These are phyloP conservation scores for Dioscorea alata DNA, from an alignment of 106 monocot species.

Conservation along the genomic window DNA sequence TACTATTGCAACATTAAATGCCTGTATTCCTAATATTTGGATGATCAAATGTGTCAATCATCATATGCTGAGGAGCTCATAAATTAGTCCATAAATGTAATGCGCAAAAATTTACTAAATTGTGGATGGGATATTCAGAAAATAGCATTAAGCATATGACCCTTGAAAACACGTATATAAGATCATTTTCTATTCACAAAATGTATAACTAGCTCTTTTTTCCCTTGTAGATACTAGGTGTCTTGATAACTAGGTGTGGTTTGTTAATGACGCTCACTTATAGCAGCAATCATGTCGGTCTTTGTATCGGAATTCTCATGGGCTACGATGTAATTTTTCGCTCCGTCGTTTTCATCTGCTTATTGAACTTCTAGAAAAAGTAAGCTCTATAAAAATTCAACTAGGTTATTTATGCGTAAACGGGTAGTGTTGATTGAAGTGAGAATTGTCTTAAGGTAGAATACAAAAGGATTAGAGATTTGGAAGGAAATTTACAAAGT, in stretches of 20 bases:
- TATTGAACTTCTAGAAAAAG: conserved; percentile 60
- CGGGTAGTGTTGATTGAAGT: neutral
- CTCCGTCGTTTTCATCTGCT: conserved; percentile 66
- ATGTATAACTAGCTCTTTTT: neutral
- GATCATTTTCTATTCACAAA: neutral
- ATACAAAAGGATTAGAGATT: no score
- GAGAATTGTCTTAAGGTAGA: no score
- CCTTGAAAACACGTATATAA: no score
- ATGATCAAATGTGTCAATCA: neutral
- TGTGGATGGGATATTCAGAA: no score
- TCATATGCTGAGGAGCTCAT: neutral
- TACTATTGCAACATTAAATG: neutral
- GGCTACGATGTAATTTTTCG: conserved; percentile 62
- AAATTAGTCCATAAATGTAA: neutral
- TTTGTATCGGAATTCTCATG: conserved; percentile 63
- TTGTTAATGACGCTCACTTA: conserved; percentile 43
- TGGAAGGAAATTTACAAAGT: no score
- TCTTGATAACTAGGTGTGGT: conserved; percentile 80
- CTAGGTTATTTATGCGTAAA: neutral
- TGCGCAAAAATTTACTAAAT: no score
- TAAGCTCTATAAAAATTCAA: conserved; percentile 1
- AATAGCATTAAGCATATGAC: no score
- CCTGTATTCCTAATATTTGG: neutral
- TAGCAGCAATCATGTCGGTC: conserved; percentile 43
- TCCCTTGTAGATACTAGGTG: conserved; percentile 69